Base-by-base conservation (phyloP, 2,329 filamentous ascomycete species). In the Phaeomoniella chlamydospora region DNA sequence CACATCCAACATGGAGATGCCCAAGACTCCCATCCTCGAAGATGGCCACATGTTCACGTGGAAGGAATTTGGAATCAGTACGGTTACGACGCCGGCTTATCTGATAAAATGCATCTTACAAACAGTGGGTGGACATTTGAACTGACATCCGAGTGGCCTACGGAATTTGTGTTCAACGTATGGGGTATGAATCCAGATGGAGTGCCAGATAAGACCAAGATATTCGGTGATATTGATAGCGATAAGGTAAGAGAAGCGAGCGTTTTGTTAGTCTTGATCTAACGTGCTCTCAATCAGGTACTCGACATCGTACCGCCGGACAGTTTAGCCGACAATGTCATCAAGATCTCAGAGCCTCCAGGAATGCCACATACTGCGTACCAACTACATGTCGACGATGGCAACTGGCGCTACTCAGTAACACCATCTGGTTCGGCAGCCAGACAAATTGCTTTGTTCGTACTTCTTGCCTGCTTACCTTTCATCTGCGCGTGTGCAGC, bases 21-120 rank as follows among this genome's bases (percentile, higher is more conserved):
- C 19, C 52, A 52, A 13, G 44, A 50, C 13, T 37, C 42, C 3
- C 48, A 50, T 5, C 47, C 59, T 6, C 55, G 68, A 15, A 56
- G 63, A n/a, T 67, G 64, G 46, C 70, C 70, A 3, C 67, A 73
- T 47, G 48, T 72, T 19, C 68, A 64, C 43, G 56, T 67, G 4
- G 61, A 72, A 35, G 70, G 70, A 11, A 49, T 54, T 0, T 73
- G 61, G 52, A 74, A 74, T 48, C 57, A 65, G 38, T 73, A 62
- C 46, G 69, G 69, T 15, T 72, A 63, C 44, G 70, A 74, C 43
- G 53, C 56, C 13, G 70, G 70, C n/a, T 44, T 72, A 4, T 45
- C 47, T 0, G 67, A 67, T 39, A 38, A 49, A 5, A 65, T 72
- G 57, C 48, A 53, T 16, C n/a, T 17, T 15, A 18, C 15, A 5